phyloP scores from a whole-genome alignment of 306 rosid species.

The Pueraria montana region DNA sequence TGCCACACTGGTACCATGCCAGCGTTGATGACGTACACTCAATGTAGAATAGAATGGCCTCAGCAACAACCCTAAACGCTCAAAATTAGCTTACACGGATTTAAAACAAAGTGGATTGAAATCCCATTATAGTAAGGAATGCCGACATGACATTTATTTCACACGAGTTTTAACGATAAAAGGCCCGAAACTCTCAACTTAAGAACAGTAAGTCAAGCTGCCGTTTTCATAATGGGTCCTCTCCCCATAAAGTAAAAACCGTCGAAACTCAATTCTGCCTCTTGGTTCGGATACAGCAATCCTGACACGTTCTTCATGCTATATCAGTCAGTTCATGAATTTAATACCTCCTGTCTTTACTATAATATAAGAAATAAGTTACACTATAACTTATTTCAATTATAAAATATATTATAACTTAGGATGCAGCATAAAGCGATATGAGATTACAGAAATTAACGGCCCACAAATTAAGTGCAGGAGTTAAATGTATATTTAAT shows the following conservation, averaged over 20 bases:
- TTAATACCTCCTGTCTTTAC: too few species aligned
- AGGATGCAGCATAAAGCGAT: not conserved
- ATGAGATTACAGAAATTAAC: not conserved
- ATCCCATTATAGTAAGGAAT: not conserved
- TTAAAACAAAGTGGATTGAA: not conserved
- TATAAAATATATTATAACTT: too few species aligned
- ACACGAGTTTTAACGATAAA: not conserved
- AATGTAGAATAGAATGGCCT: too few species aligned
- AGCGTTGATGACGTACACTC: too few species aligned
- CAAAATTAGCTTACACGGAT: not conserved
- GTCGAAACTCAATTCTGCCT: slow-evolving; percentile 38
- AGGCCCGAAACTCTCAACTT: slow-evolving; percentile 11
- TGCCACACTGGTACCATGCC: too few species aligned
- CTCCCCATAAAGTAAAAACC: slow-evolving; percentile 27
- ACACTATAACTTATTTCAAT: too few species aligned
- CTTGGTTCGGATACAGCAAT: slow-evolving; percentile 34
- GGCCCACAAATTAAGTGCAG: slow-evolving; percentile 11
- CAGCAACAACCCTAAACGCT: not conserved
- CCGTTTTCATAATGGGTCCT: slow-evolving; percentile 45
- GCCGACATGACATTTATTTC: slow-evolving; percentile 51
- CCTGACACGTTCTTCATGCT: slow-evolving; percentile 43
- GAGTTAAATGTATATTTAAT: not conserved
- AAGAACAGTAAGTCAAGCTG: slow-evolving; percentile 44
- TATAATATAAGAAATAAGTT: too few species aligned
- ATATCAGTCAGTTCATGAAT: not conserved